Evolutionary conservation across 116 monocot species (phyloP).

Genomic region (Iris pallida): DNA sequence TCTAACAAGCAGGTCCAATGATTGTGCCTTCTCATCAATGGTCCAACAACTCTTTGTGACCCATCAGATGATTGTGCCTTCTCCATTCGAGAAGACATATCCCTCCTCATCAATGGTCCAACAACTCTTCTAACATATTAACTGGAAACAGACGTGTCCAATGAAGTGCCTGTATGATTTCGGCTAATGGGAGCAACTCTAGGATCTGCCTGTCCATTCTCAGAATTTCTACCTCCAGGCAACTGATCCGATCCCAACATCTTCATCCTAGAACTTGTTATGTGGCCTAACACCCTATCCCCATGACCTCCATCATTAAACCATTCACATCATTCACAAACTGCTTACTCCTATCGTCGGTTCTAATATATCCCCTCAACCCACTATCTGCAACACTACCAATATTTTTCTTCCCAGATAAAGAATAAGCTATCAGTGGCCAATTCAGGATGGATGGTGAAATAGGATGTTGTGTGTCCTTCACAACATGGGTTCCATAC

Average conservation of each 20-base stretch:
- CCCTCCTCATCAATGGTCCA: slow-evolving; percentile 21
- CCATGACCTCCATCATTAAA: slow-evolving; percentile 20
- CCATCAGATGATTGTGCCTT: slow-evolving; percentile 34
- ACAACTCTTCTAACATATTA: slow-evolving; percentile 12
- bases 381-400: slow-evolving; percentile 6
- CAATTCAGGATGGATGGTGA: slow-evolving; percentile 12
- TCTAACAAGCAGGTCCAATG: no score
- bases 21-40: slow-evolving; percentile 21
- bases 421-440: slow-evolving; percentile 17
- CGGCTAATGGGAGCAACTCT: slow-evolving; percentile 7
- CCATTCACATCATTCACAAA: neutral
- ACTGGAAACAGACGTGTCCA: slow-evolving; percentile 4
- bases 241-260: slow-evolving; percentile 71
- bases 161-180: slow-evolving; percentile 7
- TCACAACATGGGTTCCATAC: slow-evolving; percentile 4
- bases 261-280: slow-evolving; percentile 33
- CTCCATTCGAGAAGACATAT: slow-evolving; percentile 30
- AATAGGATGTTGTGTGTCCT: slow-evolving; percentile 2
- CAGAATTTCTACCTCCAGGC: slow-evolving; percentile 26
- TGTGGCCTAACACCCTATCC: slow-evolving; percentile 12
- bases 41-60: slow-evolving; percentile 24
- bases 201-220: slow-evolving; percentile 8
- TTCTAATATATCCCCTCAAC: neutral
- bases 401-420: slow-evolving; percentile 12
- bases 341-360: neutral